Base-by-base conservation (phyloP, 2,329 filamentous ascomycete genomes). In the Chrysoporthe cubensis region DNA sequence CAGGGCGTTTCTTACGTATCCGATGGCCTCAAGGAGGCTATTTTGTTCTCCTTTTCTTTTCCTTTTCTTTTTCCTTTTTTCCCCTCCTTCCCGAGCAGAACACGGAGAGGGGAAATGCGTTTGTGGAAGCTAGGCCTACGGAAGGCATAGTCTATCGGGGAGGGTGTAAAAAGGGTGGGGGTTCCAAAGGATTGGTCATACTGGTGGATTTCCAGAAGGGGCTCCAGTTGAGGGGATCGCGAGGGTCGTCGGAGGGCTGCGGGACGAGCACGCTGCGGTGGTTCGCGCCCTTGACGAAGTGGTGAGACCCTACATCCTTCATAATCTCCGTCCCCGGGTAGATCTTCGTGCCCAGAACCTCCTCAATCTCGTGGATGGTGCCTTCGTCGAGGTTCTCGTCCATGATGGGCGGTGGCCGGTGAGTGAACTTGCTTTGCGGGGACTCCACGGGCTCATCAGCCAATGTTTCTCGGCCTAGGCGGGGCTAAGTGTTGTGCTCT, bases 261-360 rank as follows among this genome's bases (percentile, higher is more conserved):
- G 84, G 84, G n/a, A 84, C 77, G 8, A 85, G 74, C 18, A 85
- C 80, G 4, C 84, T 81, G 26, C 81, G 82, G 44, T 80, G 69
- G 32, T 77, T 76, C n/a, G 34, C 40, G 37, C 74, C 73, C 72
- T 89, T 90, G 73, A 90, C 86, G 72, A 90, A 90, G 75, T 90
- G 88, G 76, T 89, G 86, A 1, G 80, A 79, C 26, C 86, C 87
- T 48, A 90, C 83, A 80, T 91, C 78, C 48, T 72, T 75, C 79
- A 81, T 81, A 66, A 80, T 77, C 74, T 81, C 79, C 4, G 75
- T 74, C 18, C 76, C 78, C 5, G 76, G 75, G 65, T 78, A 78
- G 72, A 79, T 78, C 64, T 73, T 76, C 64, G 71, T 79, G 63
- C 73, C 67, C 16, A 76, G 71, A 42, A 73, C 72, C 40, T 73